These are phyloP conservation scores for Sporisorium graminicola DNA, from an alignment of 1,284 basidiomycete genomes.

Conservation along the genomic window DNA sequence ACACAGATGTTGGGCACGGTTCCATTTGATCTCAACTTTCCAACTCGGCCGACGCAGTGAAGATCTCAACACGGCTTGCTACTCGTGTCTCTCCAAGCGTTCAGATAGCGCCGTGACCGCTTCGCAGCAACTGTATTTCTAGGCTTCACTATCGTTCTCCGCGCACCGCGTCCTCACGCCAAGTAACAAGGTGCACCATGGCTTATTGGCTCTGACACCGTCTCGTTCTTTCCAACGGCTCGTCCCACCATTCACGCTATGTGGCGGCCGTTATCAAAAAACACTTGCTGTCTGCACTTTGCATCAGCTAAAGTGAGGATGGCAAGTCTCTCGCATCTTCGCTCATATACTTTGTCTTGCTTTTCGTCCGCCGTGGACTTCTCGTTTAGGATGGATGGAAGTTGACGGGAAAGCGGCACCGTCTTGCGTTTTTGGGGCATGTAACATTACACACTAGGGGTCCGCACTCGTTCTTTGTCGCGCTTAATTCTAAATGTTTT, in stretches of 20 bases:
- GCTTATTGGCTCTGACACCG: neutral
- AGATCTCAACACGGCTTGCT: neutral
- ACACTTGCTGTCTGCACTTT: neutral
- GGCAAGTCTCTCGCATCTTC: neutral
- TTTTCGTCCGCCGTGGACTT: neutral
- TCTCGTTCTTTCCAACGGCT: neutral
- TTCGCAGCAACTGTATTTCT: constrained; percentile 36
- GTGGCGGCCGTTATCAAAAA: constrained; percentile 3
- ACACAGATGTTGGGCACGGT: constrained; percentile 18
- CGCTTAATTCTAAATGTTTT: neutral
- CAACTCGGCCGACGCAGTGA: constrained; percentile 9
- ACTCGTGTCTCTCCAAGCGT: neutral
- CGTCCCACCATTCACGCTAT: constrained; percentile 26
- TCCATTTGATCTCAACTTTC: constrained; percentile 26
- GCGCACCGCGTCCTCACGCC: neutral
- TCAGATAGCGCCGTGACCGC: neutral
- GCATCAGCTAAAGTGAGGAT: neutral
- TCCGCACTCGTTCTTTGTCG: neutral
- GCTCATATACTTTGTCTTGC: neutral
- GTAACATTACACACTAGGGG: neutral
- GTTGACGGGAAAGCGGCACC: neutral
- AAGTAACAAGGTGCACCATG: neutral
- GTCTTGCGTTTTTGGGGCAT: neutral
- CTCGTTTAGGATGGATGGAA: neutral
- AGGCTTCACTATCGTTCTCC: neutral